These are phyloP conservation scores for Collybiopsis luxurians DNA, from an alignment of 768 basidiomycete genomes.

Conservation along the genomic window DNA sequence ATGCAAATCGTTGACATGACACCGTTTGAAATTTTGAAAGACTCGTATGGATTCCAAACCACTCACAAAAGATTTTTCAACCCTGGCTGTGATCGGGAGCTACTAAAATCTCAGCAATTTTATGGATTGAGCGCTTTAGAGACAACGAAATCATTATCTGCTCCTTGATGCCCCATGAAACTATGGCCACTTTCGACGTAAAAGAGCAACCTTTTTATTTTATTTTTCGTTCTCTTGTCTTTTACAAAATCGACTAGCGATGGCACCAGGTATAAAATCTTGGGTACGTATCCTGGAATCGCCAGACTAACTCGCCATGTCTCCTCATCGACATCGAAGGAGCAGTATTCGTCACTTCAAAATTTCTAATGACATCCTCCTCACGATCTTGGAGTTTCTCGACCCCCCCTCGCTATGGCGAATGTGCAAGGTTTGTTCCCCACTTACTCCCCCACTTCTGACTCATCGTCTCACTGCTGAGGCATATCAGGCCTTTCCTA, in stretches of 20 bases:
- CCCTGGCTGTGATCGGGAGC: constrained; percentile 41
- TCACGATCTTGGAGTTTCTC: constrained; percentile 45
- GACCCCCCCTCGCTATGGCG: constrained; percentile 47
- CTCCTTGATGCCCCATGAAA: constrained; percentile 35
- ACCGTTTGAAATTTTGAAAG: constrained; percentile 35
- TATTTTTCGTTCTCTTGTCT: constrained; percentile 31
- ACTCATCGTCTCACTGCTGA: background rate
- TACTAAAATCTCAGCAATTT: constrained; percentile 38
- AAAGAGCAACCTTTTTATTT: constrained; percentile 45
- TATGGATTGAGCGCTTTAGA: constrained; percentile 39
- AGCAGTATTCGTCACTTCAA: constrained; percentile 43
- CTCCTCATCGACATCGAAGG: constrained; percentile 37
- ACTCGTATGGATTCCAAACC: constrained; percentile 22
- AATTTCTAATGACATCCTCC: constrained; percentile 51
- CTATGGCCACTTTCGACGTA: constrained; percentile 34
- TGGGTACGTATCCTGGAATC: constrained; percentile 21
- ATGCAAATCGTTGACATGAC: constrained; percentile 55
- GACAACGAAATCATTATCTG: constrained; percentile 31
- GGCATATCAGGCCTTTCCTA: constrained; percentile 39
- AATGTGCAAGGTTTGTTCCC: constrained; percentile 37
- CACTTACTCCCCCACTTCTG: background rate
- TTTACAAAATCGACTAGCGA: constrained; percentile 23
- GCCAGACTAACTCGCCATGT: constrained; percentile 24
- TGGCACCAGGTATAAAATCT: constrained; percentile 44
- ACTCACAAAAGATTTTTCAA: constrained; percentile 48